A percentile compares a stretch with the other conserved stretches of the same genome.
Conservation (phyloP, 495 filamentous ascomycete species). For the Aspergillus coremiiformis region DNA sequence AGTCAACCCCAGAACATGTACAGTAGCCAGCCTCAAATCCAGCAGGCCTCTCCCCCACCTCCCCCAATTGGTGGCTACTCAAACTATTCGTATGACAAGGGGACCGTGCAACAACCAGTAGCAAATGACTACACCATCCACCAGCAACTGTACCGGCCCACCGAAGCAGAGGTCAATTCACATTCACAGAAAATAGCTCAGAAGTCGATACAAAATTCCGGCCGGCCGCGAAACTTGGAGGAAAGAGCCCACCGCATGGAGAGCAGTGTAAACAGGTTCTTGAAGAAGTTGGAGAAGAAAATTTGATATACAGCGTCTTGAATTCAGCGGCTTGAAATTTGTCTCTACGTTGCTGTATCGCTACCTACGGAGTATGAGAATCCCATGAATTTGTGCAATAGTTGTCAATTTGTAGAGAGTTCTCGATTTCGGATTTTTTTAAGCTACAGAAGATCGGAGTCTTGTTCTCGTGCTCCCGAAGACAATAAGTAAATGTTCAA, state of each 20-base stretch:
- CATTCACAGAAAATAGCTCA: constrained; percentile 42
- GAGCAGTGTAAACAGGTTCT: constrained; percentile 67
- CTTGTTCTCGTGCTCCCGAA: background rate
- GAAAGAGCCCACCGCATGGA: constrained; percentile 62
- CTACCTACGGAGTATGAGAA: too few species aligned
- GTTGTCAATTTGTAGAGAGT: background rate
- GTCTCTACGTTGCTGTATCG: background rate
- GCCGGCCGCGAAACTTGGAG: constrained; percentile 53
- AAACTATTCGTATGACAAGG: constrained; percentile 46
- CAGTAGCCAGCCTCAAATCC: constrained; percentile 12
- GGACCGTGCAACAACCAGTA: constrained; percentile 25
- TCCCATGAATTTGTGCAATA: too few species aligned
- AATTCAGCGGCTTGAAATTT: background rate
- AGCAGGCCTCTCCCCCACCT: constrained; percentile 14
- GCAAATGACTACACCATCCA: constrained; percentile 59
- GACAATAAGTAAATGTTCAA: background rate
- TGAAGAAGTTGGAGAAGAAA: constrained; percentile 88
- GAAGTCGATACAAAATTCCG: constrained; percentile 44
- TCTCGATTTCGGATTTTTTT: background rate
- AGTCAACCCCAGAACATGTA: constrained; percentile 16
- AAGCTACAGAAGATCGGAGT: background rate
- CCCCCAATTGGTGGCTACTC: constrained; percentile 46
- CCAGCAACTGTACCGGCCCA: constrained; percentile 70
- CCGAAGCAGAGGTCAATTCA: constrained; percentile 48
- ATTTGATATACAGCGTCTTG: constrained; percentile 38